These are phyloP conservation scores for Claviceps sp. DNA, from an alignment of 2,329 filamentous ascomycete genomes.

Conservation along the genomic window DNA sequence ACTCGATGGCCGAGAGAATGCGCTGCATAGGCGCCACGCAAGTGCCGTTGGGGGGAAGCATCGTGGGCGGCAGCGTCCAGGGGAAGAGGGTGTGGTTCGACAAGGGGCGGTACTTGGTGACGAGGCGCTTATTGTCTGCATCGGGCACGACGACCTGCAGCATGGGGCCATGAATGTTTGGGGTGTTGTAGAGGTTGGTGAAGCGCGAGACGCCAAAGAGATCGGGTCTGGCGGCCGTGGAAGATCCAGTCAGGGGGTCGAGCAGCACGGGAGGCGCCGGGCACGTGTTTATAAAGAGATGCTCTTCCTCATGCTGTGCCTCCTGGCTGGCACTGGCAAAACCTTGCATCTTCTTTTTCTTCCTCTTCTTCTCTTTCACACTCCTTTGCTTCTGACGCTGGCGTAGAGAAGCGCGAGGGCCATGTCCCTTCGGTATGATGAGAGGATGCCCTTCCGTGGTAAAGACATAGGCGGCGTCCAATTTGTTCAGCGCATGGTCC, in stretches of 20 bases:
- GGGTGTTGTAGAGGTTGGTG: constrained; percentile 67
- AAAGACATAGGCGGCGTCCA: constrained; percentile 84
- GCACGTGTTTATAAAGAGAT: constrained; percentile 45
- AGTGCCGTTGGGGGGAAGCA: constrained; percentile 66
- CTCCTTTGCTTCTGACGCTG: constrained; percentile 9
- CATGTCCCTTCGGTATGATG: constrained; percentile 47
- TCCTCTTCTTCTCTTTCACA: not conserved
- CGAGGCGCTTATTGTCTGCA: constrained; percentile 24
- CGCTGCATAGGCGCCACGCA: constrained; percentile 60
- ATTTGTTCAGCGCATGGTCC: constrained; percentile 71
- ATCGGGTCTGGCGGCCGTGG: constrained; percentile 65
- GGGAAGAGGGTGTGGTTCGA: constrained; percentile 81
- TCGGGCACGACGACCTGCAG: constrained; percentile 29
- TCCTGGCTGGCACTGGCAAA: constrained; percentile 12
- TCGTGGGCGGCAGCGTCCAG: constrained; percentile 70
- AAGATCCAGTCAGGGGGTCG: constrained; percentile 60
- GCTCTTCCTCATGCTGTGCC: constrained; percentile 19
- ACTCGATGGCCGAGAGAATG: constrained; percentile 55
- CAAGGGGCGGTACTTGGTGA: constrained; percentile 32
- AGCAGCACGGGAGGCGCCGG: constrained; percentile 41
- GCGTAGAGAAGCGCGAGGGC: no score
- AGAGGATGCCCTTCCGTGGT: constrained; percentile 93
- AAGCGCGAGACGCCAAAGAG: constrained; percentile 82
- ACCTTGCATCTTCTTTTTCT: not conserved
- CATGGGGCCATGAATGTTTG: constrained; percentile 41